These are phyloP conservation scores for Podospora didyma DNA, from an alignment of 495 filamentous ascomycete genomes.

Conservation along the genomic window DNA sequence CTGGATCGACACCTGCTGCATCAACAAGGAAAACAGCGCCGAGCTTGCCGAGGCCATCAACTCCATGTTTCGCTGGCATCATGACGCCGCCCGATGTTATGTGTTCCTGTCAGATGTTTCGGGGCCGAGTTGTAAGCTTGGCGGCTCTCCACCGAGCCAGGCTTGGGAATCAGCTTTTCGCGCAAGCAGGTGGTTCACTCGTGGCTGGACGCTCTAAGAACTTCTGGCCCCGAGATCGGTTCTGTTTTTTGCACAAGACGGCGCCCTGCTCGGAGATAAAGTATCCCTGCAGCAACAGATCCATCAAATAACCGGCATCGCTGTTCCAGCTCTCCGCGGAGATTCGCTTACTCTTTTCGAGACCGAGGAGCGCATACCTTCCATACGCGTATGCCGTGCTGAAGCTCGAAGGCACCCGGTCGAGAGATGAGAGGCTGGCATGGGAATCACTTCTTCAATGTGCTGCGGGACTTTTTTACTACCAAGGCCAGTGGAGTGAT, in stretches of 20 bases:
- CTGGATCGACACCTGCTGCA: conserved; percentile 8
- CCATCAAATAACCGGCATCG: conserved; percentile 17
- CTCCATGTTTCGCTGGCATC: conserved; percentile 28
- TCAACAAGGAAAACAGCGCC: not conserved
- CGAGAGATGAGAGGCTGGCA: too few species aligned
- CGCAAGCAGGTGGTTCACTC: conserved; percentile 1
- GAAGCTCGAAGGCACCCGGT: too few species aligned
- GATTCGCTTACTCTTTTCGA: not conserved
- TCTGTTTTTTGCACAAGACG: conserved; percentile 20
- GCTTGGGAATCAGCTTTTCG: not conserved
- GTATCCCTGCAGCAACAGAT: conserved; percentile 7
- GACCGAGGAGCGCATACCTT: too few species aligned
- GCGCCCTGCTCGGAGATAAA: conserved; percentile 19
- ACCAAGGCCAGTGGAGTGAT: too few species aligned
- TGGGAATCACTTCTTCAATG: too few species aligned
- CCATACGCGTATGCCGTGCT: too few species aligned
- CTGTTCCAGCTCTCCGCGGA: not conserved
- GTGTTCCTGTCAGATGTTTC: conserved; percentile 26
- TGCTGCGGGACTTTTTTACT: too few species aligned
- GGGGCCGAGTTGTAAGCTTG: not conserved
- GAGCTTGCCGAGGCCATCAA: conserved; percentile 7
- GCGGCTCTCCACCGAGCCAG: not conserved
- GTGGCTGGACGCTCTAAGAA: conserved; percentile 20
- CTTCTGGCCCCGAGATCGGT: conserved; percentile 14
- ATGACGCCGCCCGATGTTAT: conserved; percentile 25